phyloP scores from a whole-genome alignment of 805 yeast genomes.

The Candida multigemmis region DNA sequence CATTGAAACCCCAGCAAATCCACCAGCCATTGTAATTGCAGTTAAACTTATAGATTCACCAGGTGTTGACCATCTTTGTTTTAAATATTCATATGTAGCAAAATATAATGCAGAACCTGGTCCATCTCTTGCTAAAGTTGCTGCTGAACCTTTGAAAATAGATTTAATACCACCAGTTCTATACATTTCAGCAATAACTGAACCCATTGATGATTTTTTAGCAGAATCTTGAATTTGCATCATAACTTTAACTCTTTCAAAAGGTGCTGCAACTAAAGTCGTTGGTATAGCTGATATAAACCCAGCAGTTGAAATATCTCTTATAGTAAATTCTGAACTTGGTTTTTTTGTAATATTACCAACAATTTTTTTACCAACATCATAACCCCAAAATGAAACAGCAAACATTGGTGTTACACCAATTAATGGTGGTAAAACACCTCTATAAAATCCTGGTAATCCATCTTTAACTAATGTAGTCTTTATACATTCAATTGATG shows the following conservation, averaged over 20 bases:
- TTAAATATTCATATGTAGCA: constrained; percentile 84
- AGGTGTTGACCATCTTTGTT: constrained; percentile 49
- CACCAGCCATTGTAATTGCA: constrained; percentile 86
- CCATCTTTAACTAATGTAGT: constrained; percentile 70
- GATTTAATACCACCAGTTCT: constrained; percentile 77
- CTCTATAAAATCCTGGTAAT: constrained; percentile 75
- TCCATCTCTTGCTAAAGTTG: constrained; percentile 93
- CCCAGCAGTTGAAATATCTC: constrained; percentile 83
- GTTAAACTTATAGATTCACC: constrained; percentile 51
- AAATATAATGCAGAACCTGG: constrained; percentile 95
- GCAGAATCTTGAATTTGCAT: constrained; percentile 62
- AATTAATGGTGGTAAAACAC: constrained; percentile 87
- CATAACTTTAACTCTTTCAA: constrained; percentile 91
- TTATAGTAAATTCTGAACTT: constrained; percentile 42
- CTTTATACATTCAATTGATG: constrained; percentile 60
- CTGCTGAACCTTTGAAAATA: constrained; percentile 82
- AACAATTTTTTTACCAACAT: constrained; percentile 77
- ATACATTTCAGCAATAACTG: constrained; percentile 61
- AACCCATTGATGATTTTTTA: constrained; percentile 39
- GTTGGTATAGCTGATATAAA: constrained; percentile 92
- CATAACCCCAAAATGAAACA: constrained; percentile 97
- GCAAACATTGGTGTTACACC: constrained; percentile 99
- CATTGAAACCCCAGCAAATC: constrained; percentile 94
- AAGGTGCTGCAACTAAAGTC: constrained; percentile 94
- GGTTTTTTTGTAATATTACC: constrained; percentile 28